phyloP scores from a whole-genome alignment of 2,329 filamentous ascomycete species.

The Byssothecium circinans region DNA sequence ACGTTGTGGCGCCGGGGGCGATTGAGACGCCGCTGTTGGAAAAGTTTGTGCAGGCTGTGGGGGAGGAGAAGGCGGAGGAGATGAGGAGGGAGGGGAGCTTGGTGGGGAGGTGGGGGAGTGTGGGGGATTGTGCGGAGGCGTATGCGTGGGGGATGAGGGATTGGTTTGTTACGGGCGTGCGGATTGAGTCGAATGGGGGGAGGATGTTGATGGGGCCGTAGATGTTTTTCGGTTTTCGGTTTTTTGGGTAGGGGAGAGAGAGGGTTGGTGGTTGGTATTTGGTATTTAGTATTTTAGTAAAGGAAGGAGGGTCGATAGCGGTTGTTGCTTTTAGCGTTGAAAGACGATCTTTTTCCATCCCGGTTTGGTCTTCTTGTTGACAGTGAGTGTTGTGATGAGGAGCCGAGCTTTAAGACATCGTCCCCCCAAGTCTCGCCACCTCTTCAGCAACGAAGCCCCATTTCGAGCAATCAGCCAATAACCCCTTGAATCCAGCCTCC shows the following conservation, averaged over 20 bases:
- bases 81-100: constrained; percentile 24
- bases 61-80: constrained; percentile 17
- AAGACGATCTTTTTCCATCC: too few relatives aligned
- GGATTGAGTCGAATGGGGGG: constrained; percentile 43
- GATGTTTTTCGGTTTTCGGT: too few relatives aligned
- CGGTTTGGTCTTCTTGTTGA: too few relatives aligned
- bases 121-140: constrained; percentile 47
- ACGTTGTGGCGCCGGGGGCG: constrained; percentile 46
- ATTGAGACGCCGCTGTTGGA: constrained; percentile 47
- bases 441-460: constrained; percentile 23
- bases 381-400: neutral
- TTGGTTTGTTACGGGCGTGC: constrained; percentile 42
- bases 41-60: constrained; percentile 15
- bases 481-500: constrained; percentile 25
- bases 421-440: constrained; percentile 15
- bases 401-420: neutral
- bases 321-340: too few relatives aligned
- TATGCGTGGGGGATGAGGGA: constrained; percentile 52
- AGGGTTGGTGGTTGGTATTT: too few relatives aligned
- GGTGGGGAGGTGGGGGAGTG: constrained; percentile 24
- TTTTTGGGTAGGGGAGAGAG: too few relatives aligned
- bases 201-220: constrained; percentile 23
- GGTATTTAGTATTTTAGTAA: too few relatives aligned
- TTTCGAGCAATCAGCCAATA: constrained; percentile 32
- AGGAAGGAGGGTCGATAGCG: too few relatives aligned